Evolutionary conservation across 2,329 filamentous ascomycete genomes (phyloP), one percentile per base, ranked within the genome.

Genomic region (Basipetospora chlamydospora): DNA sequence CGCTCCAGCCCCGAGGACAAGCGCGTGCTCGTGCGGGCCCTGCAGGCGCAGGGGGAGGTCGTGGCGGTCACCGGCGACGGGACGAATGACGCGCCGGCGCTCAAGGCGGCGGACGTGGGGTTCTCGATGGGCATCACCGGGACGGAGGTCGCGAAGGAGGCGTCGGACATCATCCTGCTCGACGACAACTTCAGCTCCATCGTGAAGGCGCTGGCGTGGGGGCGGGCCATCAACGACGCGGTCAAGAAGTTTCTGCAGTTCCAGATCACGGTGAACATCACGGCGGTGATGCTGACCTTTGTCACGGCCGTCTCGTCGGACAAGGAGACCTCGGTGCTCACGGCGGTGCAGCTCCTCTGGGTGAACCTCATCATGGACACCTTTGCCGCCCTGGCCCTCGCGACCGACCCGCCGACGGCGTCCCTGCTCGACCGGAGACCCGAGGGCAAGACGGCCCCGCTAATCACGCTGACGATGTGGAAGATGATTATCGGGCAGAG

Each of bases 401-500:
- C 74, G 5, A 79, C 74, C 1, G 74, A 79, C 44, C 68, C 70
- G 4, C 74, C 74, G 0, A 67, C 66, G 2, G 59, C 64, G 5
- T 63, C 62, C 38, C 66, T 77, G 30, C 61, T 79, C 12, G 55
- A 76, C 41, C 63, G 74, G 17, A 81, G 81, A 50, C 83, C 83
- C 1, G 75, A 83, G 40, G 70, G 76, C 3, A 86, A 85, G 50
- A 77, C 72, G 21, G 77, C 79, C 6, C 67, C 79, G 2, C 63
- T 88, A 5, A 82, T 88, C 46, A 83, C 71, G 3, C 60, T 77
- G 30, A 77, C 73, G 28, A 88, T 88, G 82, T 82, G 80, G 78
- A 90, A 90, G 61, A 90, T 87, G 81, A 87, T 90, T 41, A 71
- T 86, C 37, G 82, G 81, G 0, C 80, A 90, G 52, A 70, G 79